These are phyloP conservation scores for Harrya chromipes DNA, from an alignment of 768 basidiomycete species.

Conservation along the genomic window DNA sequence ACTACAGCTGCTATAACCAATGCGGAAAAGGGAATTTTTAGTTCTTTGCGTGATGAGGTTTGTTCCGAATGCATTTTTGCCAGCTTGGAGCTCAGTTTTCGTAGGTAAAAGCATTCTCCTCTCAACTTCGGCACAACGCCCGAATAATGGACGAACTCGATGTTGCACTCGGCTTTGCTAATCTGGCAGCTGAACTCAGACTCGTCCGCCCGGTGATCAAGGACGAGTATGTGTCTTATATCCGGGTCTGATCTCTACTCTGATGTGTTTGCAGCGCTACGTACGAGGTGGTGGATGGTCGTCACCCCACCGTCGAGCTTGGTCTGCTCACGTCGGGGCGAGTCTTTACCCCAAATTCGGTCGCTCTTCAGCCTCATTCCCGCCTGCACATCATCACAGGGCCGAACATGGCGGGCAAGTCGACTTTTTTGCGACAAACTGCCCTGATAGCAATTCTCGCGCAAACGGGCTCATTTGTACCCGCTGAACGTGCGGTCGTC, in stretches of 20 bases:
- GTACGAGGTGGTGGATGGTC: constrained; percentile 72
- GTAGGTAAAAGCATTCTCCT: constrained; percentile 61
- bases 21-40: constrained; percentile 75
- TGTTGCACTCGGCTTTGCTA: constrained; percentile 76
- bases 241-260: not conserved
- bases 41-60: constrained; percentile 65
- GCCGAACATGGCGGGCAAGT: constrained; percentile 96
- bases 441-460: constrained; percentile 89
- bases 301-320: constrained; percentile 92
- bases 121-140: constrained; percentile 67
- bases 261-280: constrained; percentile 37
- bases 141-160: constrained; percentile 86
- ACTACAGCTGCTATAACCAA: constrained; percentile 47
- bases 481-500: constrained; percentile 74
- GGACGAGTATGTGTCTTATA: constrained; percentile 53
- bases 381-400: constrained; percentile 86
- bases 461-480: constrained; percentile 92
- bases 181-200: constrained; percentile 71
- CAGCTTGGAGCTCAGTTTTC: constrained; percentile 3
- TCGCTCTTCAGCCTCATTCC: constrained; percentile 55
- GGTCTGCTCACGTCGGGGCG: constrained; percentile 74
- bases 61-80: not conserved
- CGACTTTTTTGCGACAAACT: constrained; percentile 86
- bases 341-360: constrained; percentile 81
- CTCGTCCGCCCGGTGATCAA: constrained; percentile 69